These are phyloP conservation scores for Orbilia oligospora DNA, from an alignment of 2,329 filamentous ascomycete species.

Conservation along the genomic window DNA sequence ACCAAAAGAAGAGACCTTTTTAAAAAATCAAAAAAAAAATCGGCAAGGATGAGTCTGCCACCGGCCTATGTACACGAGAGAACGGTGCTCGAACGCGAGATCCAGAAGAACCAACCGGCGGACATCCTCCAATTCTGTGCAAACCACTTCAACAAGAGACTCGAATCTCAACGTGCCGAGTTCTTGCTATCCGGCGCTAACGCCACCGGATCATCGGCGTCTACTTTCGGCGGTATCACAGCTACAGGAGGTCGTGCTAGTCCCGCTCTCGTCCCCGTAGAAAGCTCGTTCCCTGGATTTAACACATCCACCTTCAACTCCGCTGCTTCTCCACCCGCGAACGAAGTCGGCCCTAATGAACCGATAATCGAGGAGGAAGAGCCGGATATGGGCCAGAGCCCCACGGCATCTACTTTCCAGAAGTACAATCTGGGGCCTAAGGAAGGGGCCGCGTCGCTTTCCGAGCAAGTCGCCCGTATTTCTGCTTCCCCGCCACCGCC, in stretches of 20 bases:
- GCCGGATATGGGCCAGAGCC: conserved; percentile 80
- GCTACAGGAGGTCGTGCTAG: conserved; percentile 54
- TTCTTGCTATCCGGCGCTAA: conserved; percentile 68
- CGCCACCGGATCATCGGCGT: conserved; percentile 59
- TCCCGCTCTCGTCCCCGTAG: conserved; percentile 46
- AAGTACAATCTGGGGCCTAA: conserved; percentile 41
- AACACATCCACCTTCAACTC: conserved; percentile 55
- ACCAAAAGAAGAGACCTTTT: neutral
- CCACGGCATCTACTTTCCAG: conserved; percentile 75
- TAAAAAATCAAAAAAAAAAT: conserved; percentile 15
- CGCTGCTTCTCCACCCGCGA: conserved; percentile 64
- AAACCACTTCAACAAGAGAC: conserved; percentile 77
- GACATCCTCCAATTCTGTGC: conserved; percentile 80
- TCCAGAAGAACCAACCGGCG: conserved; percentile 73
- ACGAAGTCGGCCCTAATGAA: conserved; percentile 69
- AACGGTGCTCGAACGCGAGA: conserved; percentile 75
- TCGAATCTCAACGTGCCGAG: conserved; percentile 76
- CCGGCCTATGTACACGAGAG: conserved; percentile 75
- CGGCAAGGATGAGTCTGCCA: conserved; percentile 65
- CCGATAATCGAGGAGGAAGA: conserved; percentile 87
- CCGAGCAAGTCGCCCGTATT: conserved; percentile 52
- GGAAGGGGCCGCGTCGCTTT: conserved; percentile 26
- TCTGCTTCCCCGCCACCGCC: conserved; percentile 54
- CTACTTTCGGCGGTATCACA: conserved; percentile 62
- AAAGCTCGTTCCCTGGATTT: conserved; percentile 58